Conservation (phyloP, 2,329 filamentous ascomycete species). For the Penicillium concentricum region DNA sequence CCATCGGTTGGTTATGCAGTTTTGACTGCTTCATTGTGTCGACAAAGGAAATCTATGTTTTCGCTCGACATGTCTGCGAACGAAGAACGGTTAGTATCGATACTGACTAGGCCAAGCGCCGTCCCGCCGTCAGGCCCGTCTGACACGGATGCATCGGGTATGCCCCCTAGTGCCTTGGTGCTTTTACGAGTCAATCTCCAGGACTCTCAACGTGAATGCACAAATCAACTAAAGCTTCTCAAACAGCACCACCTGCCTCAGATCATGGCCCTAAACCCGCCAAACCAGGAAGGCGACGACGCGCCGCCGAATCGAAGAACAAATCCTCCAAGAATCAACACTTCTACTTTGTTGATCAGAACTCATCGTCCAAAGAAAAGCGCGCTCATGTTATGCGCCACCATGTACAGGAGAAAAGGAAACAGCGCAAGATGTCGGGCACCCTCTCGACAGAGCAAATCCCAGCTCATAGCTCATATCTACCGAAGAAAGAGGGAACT, state of each 20-base stretch:
- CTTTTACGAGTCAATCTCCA: background rate
- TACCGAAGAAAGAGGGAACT: constrained; percentile 9
- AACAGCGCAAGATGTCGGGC: constrained; percentile 30
- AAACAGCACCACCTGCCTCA: constrained; percentile 19
- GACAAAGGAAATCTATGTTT: background rate
- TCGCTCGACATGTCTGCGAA: constrained; percentile 19
- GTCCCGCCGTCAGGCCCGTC: constrained; percentile 1
- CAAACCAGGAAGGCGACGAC: constrained; percentile 29
- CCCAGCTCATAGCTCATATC: constrained; percentile 1
- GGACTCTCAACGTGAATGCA: background rate
- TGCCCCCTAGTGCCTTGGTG: background rate
- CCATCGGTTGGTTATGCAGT: constrained; percentile 16
- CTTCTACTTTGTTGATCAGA: constrained; percentile 44
- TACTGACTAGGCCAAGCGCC: constrained; percentile 2
- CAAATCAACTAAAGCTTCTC: background rate
- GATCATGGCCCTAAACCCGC: constrained; percentile 15
- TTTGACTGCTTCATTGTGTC: constrained; percentile 12
- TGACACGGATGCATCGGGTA: constrained; percentile 14
- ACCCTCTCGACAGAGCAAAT: constrained; percentile 6
- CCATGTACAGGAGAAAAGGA: constrained; percentile 44
- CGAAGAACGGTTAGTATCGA: constrained; percentile 10
- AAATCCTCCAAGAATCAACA: constrained; percentile 29
- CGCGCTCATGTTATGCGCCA: constrained; percentile 47
- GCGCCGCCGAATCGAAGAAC: constrained; percentile 22
- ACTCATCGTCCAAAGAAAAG: constrained; percentile 43